Percentiles rank a stretch among this genome's conserved stretches.
Evolutionary conservation across 108 stramenopile species (phyloP).

Genomic region (Skeletonema potamos): DNA sequence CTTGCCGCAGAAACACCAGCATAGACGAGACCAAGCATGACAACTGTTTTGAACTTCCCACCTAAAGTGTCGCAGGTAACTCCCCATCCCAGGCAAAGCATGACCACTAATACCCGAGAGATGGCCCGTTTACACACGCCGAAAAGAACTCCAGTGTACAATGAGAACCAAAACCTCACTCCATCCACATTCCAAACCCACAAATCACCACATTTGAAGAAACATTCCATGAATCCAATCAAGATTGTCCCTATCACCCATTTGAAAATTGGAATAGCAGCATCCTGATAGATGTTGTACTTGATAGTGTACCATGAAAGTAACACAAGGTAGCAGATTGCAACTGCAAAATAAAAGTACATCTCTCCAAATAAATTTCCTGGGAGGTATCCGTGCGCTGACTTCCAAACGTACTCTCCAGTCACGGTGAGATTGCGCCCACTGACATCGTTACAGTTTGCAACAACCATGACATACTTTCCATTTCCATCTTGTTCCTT

Average conservation of each 20-base stretch:
- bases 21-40: slow-evolving; percentile 64
- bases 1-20: slow-evolving; percentile 53
- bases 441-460: slow-evolving; percentile 74
- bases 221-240: slow-evolving; percentile 67
- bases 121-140: slow-evolving; percentile 79
- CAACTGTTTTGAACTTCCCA: slow-evolving; percentile 62
- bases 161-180: slow-evolving; percentile 62
- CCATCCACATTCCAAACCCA: slow-evolving; percentile 89
- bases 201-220: slow-evolving; percentile 72
- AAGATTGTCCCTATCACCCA: slow-evolving; percentile 79
- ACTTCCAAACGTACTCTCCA: slow-evolving; percentile 71
- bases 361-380: slow-evolving; percentile 83
- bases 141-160: slow-evolving; percentile 72
- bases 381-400: slow-evolving; percentile 80
- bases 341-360: slow-evolving; percentile 70
- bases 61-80: slow-evolving; percentile 80
- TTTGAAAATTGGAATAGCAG: slow-evolving; percentile 76
- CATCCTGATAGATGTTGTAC: slow-evolving; percentile 68
- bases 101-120: slow-evolving; percentile 75
- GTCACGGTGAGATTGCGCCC: slow-evolving; percentile 63
- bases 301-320: slow-evolving; percentile 62
- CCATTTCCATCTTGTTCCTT: slow-evolving; percentile 48
- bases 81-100: slow-evolving; percentile 86
- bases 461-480: slow-evolving; percentile 72
- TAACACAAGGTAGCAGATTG: slow-evolving; percentile 49